Evolutionary conservation across 257 asterid genomes (phyloP).

Genomic region (Jaltomata sinuosa): DNA sequence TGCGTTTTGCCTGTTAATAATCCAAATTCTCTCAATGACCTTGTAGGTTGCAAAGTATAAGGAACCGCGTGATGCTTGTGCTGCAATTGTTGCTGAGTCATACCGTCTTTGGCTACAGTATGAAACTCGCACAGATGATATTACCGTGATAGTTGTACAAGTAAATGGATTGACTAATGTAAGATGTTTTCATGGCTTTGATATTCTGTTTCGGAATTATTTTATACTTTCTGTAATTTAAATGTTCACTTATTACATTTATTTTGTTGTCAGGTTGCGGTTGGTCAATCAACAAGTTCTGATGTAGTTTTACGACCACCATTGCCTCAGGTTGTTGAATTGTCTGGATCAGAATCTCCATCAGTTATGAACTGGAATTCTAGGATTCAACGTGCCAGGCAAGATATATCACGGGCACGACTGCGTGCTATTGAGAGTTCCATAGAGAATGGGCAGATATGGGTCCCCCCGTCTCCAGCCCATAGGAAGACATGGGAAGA

Average conservation of each 20-base stretch:
- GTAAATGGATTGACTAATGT: conserved; percentile 69
- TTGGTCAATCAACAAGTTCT: conserved; percentile 29
- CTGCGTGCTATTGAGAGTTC: conserved; percentile 84
- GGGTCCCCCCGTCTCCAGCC: conserved; percentile 89
- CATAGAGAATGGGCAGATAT: conserved; percentile 72
- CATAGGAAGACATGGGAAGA: conserved; percentile 99
- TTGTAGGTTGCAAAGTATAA: conserved; percentile 66
- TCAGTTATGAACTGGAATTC: conserved; percentile 65
- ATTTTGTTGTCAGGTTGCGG: conserved; percentile 32
- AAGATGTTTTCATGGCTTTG: conserved; percentile 17
- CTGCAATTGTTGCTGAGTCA: conserved; percentile 97
- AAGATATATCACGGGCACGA: conserved; percentile 86
- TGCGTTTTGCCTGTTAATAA: neutral
- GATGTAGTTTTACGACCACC: conserved; percentile 47
- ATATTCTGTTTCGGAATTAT: neutral
- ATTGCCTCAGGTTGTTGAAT: conserved; percentile 69
- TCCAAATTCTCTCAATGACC: conserved; percentile 6
- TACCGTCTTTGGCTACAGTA: conserved; percentile 93
- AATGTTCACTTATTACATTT: conserved; percentile 4
- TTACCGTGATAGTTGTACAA: conserved; percentile 89
- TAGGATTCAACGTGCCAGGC: conserved; percentile 61
- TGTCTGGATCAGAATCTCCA: conserved; percentile 95
- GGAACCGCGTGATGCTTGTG: conserved; percentile 99
- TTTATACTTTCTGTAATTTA: conserved; percentile 4
- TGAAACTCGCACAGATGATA: conserved; percentile 99